phyloP scores from a whole-genome alignment of 352 stramenopile species.

The Pythium folliculosum region DNA sequence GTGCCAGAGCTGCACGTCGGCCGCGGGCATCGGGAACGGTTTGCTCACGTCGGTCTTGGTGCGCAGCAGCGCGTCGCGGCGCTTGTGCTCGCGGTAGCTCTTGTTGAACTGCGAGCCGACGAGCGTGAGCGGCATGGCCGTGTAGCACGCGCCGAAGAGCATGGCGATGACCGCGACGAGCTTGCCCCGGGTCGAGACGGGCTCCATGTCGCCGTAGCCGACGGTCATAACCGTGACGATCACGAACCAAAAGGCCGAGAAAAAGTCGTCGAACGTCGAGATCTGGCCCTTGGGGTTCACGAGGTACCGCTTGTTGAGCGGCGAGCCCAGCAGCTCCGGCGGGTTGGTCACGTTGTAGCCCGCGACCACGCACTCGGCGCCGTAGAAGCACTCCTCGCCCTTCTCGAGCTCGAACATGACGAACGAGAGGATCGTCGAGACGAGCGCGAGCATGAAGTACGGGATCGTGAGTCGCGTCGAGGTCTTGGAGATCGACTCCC shows the following conservation, averaged over 20 bases:
- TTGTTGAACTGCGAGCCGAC: conserved; percentile 84
- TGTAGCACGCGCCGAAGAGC: conserved; percentile 84
- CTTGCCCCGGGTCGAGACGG: conserved; percentile 62
- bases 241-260: conserved; percentile 85
- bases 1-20: conserved; percentile 53
- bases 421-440: conserved; percentile 75
- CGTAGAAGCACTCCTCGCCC: conserved; percentile 77
- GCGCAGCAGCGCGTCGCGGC: conserved; percentile 62
- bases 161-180: conserved; percentile 76
- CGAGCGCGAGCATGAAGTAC: conserved; percentile 80
- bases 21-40: conserved; percentile 43
- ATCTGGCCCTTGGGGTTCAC: conserved; percentile 71
- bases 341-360: conserved; percentile 65
- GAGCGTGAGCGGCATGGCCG: conserved; percentile 76
- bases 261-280: conserved; percentile 78
- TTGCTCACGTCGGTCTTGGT: conserved; percentile 78
- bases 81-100: conserved; percentile 80
- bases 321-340: conserved; percentile 46
- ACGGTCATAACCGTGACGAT: conserved; percentile 77
- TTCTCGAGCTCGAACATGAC: conserved; percentile 84
- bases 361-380: conserved; percentile 56
- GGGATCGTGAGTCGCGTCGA: conserved; percentile 71
- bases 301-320: conserved; percentile 66
- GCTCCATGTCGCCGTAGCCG: conserved; percentile 79
- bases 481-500: conserved; percentile 83